Percentiles rank a stretch among this genome's conserved stretches.
phyloP scores from a whole-genome alignment of 495 filamentous ascomycete genomes.

The Neurospora sp. region DNA sequence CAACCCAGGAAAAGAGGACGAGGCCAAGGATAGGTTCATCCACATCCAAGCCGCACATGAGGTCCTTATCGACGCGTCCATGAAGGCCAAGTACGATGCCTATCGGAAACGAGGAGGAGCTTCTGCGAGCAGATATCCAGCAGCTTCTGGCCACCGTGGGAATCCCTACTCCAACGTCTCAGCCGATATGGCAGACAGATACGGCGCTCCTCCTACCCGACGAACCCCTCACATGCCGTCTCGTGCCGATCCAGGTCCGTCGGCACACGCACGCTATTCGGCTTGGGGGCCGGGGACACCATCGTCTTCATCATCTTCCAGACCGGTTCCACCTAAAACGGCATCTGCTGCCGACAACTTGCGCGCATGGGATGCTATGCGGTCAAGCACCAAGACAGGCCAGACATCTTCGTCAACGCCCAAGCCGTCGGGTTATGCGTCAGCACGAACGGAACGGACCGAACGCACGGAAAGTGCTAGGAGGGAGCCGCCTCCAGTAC shows the following conservation, averaged over 20 bases:
- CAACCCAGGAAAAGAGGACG: conserved; percentile 70
- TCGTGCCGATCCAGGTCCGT: conserved; percentile 17
- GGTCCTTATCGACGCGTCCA: conserved; percentile 57
- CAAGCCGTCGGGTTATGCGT: background rate
- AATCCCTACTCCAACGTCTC: conserved; percentile 42
- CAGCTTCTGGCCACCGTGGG: conserved; percentile 35
- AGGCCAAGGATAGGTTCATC: conserved; percentile 72
- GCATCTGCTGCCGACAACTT: conserved; percentile 49
- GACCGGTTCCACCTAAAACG: conserved; percentile 37
- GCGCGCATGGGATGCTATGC: conserved; percentile 63
- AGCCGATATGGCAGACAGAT: conserved; percentile 23
- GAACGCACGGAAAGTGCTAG: conserved; percentile 4
- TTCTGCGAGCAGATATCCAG: conserved; percentile 21
- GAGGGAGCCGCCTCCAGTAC: conserved; percentile 9
- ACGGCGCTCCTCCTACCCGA: conserved; percentile 35
- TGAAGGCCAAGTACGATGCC: conserved; percentile 66
- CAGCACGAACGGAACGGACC: conserved; percentile 22
- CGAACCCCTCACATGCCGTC: conserved; percentile 19
- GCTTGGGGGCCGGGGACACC: conserved; percentile 24
- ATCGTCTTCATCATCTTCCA: conserved; percentile 11
- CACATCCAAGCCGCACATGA: conserved; percentile 79
- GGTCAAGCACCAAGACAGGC: conserved; percentile 7
- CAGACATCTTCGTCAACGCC: background rate
- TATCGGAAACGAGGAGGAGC: conserved; percentile 34
- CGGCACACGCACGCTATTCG: conserved; percentile 9